These are phyloP conservation scores for Chamaecrista fasciculata DNA, from an alignment of 306 rosid species.

Conservation along the genomic window DNA sequence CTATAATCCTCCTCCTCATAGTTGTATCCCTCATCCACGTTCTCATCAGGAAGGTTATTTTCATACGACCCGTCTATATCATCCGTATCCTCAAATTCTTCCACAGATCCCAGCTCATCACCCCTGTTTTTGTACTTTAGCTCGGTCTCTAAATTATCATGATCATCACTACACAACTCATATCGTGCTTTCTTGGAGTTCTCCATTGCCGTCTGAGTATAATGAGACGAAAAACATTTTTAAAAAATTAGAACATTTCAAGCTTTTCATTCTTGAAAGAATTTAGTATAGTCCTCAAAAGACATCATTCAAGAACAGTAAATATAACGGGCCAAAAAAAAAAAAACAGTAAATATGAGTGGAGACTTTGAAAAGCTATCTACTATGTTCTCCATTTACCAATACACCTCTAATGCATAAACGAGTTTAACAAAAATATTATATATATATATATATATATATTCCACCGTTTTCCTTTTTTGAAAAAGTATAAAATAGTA, in stretches of 20 bases:
- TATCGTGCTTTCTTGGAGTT: conserved; percentile 31
- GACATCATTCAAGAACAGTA: conserved; percentile 3
- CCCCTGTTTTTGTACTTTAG: conserved; percentile 9
- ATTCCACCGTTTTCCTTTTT: no score
- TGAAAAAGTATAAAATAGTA: no score
- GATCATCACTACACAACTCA: conserved; percentile 10
- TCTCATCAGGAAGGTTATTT: not conserved
- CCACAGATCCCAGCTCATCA: not conserved
- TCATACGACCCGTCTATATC: not conserved
- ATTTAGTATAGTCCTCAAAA: not conserved
- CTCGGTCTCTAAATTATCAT: conserved; percentile 1
- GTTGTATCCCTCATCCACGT: not conserved
- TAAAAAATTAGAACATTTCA: not conserved
- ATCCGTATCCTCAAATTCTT: not conserved
- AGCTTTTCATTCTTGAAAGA: not conserved
- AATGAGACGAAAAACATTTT: not conserved
- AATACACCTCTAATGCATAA: not conserved
- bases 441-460: no score
- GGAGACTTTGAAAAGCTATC: not conserved
- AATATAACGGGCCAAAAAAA: no score
- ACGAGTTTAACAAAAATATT: no score
- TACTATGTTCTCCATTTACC: not conserved
- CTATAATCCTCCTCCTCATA: conserved; percentile 8
- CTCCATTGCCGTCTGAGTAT: conserved; percentile 13
- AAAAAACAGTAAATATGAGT: not conserved